Percentiles rank a stretch among this genome's conserved stretches.
phyloP scores from a whole-genome alignment of 306 rosid genomes.

The Sphenostylis stenocarpa region DNA sequence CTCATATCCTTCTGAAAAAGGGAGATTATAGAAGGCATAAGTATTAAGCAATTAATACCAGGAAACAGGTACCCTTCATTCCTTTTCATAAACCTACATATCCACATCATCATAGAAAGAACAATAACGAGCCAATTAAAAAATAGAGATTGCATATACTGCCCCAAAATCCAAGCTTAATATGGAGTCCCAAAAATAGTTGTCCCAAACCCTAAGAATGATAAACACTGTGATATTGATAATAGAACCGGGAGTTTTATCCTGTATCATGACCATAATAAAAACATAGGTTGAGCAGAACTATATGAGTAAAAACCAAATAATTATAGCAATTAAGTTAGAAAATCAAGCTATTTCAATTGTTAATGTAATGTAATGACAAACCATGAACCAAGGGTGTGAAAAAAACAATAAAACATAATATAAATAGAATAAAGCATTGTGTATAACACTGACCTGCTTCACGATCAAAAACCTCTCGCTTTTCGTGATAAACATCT shows the following conservation, averaged over 20 bases:
- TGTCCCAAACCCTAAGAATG: background rate
- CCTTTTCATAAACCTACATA: constrained; percentile 15
- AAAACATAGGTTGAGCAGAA: constrained; percentile 17
- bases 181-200: background rate
- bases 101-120: background rate
- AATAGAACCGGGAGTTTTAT: constrained; percentile 1
- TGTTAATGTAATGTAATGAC: background rate
- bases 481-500: constrained; percentile 91
- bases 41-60: constrained; percentile 12
- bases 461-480: constrained; percentile 88
- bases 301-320: background rate
- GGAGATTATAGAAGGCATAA: constrained; percentile 9
- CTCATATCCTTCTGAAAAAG: constrained; percentile 84
- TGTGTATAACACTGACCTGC: constrained; percentile 53
- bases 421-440: constrained; percentile 9
- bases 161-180: constrained; percentile 17
- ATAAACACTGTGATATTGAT: constrained; percentile 7
- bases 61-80: background rate
- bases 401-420: background rate
- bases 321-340: background rate
- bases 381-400: constrained; percentile 9
- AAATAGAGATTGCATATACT: constrained; percentile 10
- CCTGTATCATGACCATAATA: background rate
- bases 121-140: constrained; percentile 3
- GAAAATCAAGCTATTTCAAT: background rate